Conservation (phyloP, 306 rosid genomes). For the Potentilla sterilis region DNA sequence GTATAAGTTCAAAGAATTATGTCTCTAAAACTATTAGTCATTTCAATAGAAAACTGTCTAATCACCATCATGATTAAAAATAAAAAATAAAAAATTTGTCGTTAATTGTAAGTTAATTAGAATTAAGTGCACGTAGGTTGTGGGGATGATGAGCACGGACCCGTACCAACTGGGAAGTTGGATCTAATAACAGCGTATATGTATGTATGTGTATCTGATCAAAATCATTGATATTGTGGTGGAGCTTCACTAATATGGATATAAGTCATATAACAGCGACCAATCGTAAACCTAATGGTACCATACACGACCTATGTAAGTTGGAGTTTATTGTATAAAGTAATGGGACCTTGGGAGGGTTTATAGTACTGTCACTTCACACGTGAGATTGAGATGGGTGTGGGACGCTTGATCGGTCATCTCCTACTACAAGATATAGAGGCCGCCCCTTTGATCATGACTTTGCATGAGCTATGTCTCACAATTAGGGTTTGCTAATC, state of each 20-base stretch:
- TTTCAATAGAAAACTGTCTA: no score
- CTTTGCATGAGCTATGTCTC: constrained; percentile 12
- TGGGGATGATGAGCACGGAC: constrained; percentile 24
- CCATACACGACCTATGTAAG: no score
- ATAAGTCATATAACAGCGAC: constrained; percentile 6
- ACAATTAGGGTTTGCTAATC: neutral
- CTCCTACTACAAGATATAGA: neutral
- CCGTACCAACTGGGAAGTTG: constrained; percentile 40
- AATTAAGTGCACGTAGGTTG: neutral
- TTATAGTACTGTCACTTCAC: constrained; percentile 1
- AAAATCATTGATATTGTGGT: neutral
- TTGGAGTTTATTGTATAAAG: neutral
- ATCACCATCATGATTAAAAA: neutral
- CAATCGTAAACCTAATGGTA: neutral
- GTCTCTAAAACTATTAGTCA: no score
- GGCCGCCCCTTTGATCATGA: constrained; percentile 9
- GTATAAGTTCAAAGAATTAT: no score
- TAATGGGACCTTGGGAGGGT: neutral
- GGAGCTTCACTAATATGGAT: constrained; percentile 1
- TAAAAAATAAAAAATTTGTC: neutral
- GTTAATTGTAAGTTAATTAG: neutral
- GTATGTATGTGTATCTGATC: neutral
- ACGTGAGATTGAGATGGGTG: constrained; percentile 17
- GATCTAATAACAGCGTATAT: neutral
- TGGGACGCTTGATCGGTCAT: constrained; percentile 1